Percentiles rank a stretch among this genome's conserved stretches.
Conservation (phyloP, 768 basidiomycete genomes). For the Leccinum sublutescens region DNA sequence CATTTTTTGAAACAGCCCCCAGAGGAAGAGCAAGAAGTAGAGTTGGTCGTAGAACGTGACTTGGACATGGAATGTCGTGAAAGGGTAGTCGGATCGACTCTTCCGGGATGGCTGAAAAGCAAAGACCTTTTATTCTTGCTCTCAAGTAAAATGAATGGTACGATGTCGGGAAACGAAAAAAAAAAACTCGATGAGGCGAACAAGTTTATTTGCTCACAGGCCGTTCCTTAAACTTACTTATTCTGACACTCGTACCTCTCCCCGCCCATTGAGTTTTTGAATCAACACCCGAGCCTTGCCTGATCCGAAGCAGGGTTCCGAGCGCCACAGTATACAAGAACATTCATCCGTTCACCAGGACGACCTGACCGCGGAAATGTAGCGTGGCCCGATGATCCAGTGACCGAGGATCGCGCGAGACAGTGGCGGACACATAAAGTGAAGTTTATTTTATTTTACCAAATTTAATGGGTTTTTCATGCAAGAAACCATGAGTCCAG, state of each 20-base stretch:
- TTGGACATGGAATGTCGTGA: conserved; percentile 19
- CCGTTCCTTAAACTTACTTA: too few relatives aligned
- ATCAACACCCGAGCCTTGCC: too few relatives aligned
- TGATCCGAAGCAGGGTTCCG: background rate
- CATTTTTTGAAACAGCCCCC: conserved; percentile 30
- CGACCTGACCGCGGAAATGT: background rate
- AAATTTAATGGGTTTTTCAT: too few relatives aligned
- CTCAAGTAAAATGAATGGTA: background rate
- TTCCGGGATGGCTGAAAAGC: background rate
- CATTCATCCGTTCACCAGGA: too few relatives aligned
- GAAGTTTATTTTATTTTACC: too few relatives aligned
- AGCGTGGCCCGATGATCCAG: background rate
- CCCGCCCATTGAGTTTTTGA: too few relatives aligned
- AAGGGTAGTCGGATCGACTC: background rate
- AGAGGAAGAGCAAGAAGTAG: background rate
- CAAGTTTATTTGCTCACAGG: too few relatives aligned
- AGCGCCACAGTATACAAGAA: background rate
- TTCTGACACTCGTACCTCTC: too few relatives aligned
- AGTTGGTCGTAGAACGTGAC: background rate
- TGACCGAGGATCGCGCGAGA: background rate
- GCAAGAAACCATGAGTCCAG: too few relatives aligned
- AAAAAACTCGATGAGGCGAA: background rate
- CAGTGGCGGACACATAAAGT: too few relatives aligned
- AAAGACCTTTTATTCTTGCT: background rate
- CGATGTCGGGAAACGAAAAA: background rate